A percentile compares a stretch with the other conserved stretches of the same genome.
Conservation (phyloP, 192 early-diverging fungal genomes). For the Blastocladiella britannica region DNA sequence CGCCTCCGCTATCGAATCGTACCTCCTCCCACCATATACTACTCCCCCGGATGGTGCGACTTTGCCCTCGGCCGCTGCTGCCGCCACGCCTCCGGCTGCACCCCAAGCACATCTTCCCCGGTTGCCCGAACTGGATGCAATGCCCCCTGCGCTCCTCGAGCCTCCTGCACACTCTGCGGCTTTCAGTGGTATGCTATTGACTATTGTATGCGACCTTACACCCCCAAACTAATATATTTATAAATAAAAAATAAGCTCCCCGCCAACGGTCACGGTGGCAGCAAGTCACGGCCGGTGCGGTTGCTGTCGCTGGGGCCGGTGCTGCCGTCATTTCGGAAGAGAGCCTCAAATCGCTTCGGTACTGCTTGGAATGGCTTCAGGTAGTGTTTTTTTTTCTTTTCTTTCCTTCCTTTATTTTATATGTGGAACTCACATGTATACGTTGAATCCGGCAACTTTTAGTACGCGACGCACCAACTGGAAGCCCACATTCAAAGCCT, state of each 20-base stretch:
- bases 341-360: slow-evolving; percentile 62
- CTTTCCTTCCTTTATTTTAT: background rate
- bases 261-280: slow-evolving; percentile 24
- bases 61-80: too few species aligned
- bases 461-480: slow-evolving; percentile 59
- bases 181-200: too few species aligned
- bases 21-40: too few species aligned
- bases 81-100: background rate
- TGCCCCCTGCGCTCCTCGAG: too few species aligned
- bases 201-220: too few species aligned
- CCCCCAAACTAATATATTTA: too few species aligned
- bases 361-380: slow-evolving; percentile 72
- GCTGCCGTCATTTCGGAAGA: slow-evolving; percentile 71
- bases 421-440: slow-evolving; percentile 4
- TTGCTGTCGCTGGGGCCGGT: slow-evolving; percentile 36
- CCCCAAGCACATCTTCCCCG: background rate
- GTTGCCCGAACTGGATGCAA: background rate
- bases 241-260: too few species aligned
- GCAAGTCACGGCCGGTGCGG: slow-evolving; percentile 36
- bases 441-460: background rate
- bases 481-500: slow-evolving; percentile 42
- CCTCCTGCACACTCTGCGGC: too few species aligned
- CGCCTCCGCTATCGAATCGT: too few species aligned
- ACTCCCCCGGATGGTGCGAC: too few species aligned
- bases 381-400: slow-evolving; percentile 8